Base-by-base conservation (phyloP, 441 rosid species). In the Populus trichocarpa region DNA sequence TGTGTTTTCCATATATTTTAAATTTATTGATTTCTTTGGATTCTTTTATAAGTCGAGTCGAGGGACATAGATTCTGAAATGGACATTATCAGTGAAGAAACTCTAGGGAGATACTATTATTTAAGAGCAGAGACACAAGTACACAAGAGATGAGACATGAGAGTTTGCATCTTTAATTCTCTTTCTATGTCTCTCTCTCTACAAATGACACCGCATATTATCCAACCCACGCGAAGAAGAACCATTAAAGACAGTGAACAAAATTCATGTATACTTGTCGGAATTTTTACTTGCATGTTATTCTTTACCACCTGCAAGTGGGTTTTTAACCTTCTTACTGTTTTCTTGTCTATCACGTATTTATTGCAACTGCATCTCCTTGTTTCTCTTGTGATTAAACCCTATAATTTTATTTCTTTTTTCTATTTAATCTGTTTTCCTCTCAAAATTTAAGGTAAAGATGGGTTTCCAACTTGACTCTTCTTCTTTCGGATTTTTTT, bases 151-250 rank as follows among this genome's bases (percentile, higher is more conserved):
- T 79, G 75, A 85, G 83, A 85, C 90, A 81, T 86, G 83, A 78
- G 71, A 78, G 84, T 81, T 83, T 86, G 87, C 85, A 84, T 87
- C 87, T 81, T 83, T 88, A 70, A 38, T 74, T 66, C 71, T 67
- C 70, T 77, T 46, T 74, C 77, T 77, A 26, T 57, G 74, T 72
- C 76, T 73, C 73, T 67, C 70, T 64, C 76, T 72, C 76, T 73
- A 70, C 73, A 71, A 75, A 76, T 75, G 70, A 78, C 80, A 67
- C 38, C 20, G 13, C 70, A 6, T 32, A 67, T 30, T 20, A 69
- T 71, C 78, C 85, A 84, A 82, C 85, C 26, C 85, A 83, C 85
- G 75, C 83, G 69, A 78, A 65, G 65, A 71, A 67, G 18, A n/a
- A 36, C 65, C 81, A 71, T 80, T 74, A 8, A 81, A 75, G 74